Percentiles rank a stretch among this genome's conserved stretches.
Evolutionary conservation across 164 flowering plant genomes (phyloP).

Genomic region (Vitis riparia): DNA sequence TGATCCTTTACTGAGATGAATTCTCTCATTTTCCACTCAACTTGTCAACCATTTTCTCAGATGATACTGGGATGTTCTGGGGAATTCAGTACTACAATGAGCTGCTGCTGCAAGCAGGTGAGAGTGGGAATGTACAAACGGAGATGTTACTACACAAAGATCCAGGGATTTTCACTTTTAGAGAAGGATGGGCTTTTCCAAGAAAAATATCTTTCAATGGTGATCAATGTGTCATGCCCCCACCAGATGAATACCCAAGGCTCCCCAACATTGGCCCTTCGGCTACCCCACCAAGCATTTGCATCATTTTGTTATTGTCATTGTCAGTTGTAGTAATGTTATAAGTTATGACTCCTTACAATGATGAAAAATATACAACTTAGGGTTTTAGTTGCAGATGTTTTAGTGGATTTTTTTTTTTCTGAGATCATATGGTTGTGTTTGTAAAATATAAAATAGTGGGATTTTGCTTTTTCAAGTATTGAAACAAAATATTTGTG

Average conservation of each 20-base stretch:
- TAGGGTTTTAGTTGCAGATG: no score
- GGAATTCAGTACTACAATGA: slow-evolving; percentile 72
- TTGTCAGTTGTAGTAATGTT: slow-evolving; percentile 14
- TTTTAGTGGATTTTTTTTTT: no score
- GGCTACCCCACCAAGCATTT: slow-evolving; percentile 2
- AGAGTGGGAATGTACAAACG: slow-evolving; percentile 63
- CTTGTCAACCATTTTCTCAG: slow-evolving; percentile 25
- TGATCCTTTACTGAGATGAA: no score
- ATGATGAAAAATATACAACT: not conserved
- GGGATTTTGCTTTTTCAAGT: no score
- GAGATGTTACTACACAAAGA: slow-evolving; percentile 72
- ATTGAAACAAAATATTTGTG: no score
- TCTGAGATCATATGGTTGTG: no score
- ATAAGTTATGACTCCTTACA: not conserved
- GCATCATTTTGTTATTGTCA: not conserved
- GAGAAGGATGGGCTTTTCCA: slow-evolving; percentile 78
- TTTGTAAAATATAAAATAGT: no score
- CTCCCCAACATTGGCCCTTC: slow-evolving; percentile 45
- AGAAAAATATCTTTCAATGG: slow-evolving; percentile 64
- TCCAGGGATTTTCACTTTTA: slow-evolving; percentile 53
- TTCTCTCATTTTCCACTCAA: no score
- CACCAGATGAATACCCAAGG: slow-evolving; percentile 62
- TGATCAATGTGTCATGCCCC: slow-evolving; percentile 76
- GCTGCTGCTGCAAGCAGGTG: slow-evolving; percentile 55
- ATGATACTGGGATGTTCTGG: slow-evolving; percentile 85